These are phyloP conservation scores for Camelina neglecta DNA, from an alignment of 345 rosid genomes.

Conservation along the genomic window DNA sequence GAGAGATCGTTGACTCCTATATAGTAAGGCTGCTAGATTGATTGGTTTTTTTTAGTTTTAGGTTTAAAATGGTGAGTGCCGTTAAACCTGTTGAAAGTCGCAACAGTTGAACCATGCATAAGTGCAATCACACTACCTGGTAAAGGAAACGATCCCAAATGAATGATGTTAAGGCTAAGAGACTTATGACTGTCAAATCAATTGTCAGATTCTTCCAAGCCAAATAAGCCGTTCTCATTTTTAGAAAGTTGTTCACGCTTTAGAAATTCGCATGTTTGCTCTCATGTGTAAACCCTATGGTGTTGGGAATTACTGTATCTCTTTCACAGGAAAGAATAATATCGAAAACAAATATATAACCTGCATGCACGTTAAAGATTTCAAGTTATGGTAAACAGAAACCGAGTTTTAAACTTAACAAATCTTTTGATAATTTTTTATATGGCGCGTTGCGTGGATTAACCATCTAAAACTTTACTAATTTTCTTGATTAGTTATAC, in stretches of 20 bases:
- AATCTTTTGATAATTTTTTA: neutral
- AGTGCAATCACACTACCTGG: neutral
- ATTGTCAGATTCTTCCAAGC: too few species aligned
- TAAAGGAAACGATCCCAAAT: neutral
- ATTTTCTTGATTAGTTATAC: neutral
- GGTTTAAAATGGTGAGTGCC: conserved; percentile 21
- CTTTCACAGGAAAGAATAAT: neutral
- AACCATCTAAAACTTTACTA: neutral
- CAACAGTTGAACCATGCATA: conserved; percentile 8
- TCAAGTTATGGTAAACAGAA: neutral
- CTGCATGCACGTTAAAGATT: neutral
- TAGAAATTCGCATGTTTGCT: neutral
- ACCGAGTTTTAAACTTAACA: neutral
- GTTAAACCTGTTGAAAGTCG: conserved; percentile 18
- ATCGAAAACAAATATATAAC: neutral
- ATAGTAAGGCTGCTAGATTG: conserved; percentile 6
- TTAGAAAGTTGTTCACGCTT: neutral
- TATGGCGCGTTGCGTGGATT: neutral
- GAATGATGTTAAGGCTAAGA: neutral
- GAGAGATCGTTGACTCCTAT: conserved; percentile 16
- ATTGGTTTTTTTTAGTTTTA: neutral
- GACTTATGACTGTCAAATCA: neutral
- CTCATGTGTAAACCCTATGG: neutral
- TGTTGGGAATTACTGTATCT: neutral
- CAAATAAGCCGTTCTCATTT: too few species aligned